Percentiles rank a stretch among this genome's conserved stretches.
These are phyloP conservation scores for Populus hybrid DNA, from an alignment of 441 rosid genomes.

Conservation along the genomic window DNA sequence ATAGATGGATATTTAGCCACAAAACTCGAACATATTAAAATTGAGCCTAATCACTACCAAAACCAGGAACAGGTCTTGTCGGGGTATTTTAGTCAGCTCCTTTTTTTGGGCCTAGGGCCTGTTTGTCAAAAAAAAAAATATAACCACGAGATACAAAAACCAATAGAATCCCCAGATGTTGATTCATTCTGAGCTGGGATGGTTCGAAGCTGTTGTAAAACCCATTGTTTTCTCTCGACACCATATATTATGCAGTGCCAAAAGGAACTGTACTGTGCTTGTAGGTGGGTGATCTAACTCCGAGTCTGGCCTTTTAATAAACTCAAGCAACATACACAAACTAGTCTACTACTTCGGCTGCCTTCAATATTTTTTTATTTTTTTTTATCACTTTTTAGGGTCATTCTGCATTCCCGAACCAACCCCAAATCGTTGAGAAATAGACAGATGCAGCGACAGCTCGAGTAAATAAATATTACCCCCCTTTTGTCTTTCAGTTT, in stretches of 20 bases:
- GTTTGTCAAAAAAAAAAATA: not conserved
- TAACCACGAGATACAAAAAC: no score
- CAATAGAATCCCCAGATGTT: not conserved
- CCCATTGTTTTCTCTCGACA: not conserved
- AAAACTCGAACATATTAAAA: not conserved
- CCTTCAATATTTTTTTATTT: no score
- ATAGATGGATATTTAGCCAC: not conserved
- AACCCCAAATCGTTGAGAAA: no score
- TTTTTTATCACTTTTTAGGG: no score
- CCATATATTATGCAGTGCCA: not conserved
- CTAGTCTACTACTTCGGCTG: not conserved
- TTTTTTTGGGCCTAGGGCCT: no score
- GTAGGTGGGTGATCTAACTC: not conserved
- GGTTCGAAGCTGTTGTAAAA: not conserved
- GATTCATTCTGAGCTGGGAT: not conserved
- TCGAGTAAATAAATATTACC: no score
- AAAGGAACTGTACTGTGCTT: not conserved
- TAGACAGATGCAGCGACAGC: no score
- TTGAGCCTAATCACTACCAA: not conserved
- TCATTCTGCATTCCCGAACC: no score
- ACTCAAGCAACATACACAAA: not conserved
- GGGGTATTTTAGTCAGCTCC: not conserved
- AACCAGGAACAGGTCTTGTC: not conserved
- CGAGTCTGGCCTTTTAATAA: not conserved
- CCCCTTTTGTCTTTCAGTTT: no score